Base-by-base conservation (phyloP, 768 basidiomycete species). In the Mycena indigotica region DNA sequence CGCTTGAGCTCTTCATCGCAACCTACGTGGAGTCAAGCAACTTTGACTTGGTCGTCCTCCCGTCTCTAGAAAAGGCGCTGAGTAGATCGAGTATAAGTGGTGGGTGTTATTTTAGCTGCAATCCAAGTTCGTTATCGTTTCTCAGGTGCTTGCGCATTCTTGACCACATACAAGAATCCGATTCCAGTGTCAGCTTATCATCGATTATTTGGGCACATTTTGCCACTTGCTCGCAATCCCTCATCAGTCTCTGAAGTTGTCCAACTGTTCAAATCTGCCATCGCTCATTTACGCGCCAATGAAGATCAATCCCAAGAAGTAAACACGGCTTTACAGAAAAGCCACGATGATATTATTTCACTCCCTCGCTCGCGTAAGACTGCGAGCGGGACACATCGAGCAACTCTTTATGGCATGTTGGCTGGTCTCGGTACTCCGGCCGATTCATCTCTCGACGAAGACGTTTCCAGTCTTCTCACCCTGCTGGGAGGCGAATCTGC, bases 281-380 rank as follows among this genome's bases (percentile, higher is more conserved):
- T 52, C 25, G 49, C 17, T 16, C 55, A 58, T 1, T 28, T 63
- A 25, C 52, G 58, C 50, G 72, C 30, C 51, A 70, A 72, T 26
- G 69, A 73, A 10, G 65, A 70, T 3, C 46, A 55, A n/a, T 63
- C 73, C 30, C 66, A 74, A 6, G 60, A 76, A 13, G 73, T 75
- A 4, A 75, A 80, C 23, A 65, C 77, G 10, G 74, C 77, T 5
- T 59, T 76, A 1, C 79, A 85, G 12, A 79, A 86, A 2, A 76
- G 76, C 8, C 52, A 50, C 32, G 62, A 63, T 16, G 93, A 96
- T 60, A 70, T 94, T 4, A 74, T 94, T 10, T 74, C 76, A n/a
- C 78, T 93, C 0, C 90, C 93, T 1, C 87, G 88, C 64, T 71
- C 86, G 0, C 90, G 93, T 21, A 99, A 97, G 77, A 91, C 94